A percentile compares a stretch with the other conserved stretches of the same genome.
These are phyloP conservation scores for Cladorrhinum sp. DNA, from an alignment of 2,329 filamentous ascomycete species.

Conservation along the genomic window DNA sequence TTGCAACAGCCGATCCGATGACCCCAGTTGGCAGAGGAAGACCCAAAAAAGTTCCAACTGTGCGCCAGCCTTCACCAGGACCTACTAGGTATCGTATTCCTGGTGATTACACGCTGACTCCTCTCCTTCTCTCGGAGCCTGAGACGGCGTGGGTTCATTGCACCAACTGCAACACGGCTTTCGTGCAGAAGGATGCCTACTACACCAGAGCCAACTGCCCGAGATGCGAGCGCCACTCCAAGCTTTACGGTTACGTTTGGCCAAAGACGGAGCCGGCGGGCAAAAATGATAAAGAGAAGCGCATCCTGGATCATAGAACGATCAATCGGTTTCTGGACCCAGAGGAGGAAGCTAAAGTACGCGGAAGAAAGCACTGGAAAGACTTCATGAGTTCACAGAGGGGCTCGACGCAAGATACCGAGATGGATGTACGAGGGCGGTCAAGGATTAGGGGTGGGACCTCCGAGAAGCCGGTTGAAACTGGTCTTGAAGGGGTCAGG, in stretches of 20 bases:
- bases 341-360: constrained; percentile 60
- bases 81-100: constrained; percentile 50
- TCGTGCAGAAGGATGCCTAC: constrained; percentile 87
- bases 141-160: constrained; percentile 85
- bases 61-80: background rate
- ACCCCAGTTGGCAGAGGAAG: constrained; percentile 2
- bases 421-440: constrained; percentile 6
- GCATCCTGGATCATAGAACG: constrained; percentile 78
- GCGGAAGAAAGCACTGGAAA: constrained; percentile 38
- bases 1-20: background rate
- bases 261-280: constrained; percentile 87
- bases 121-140: constrained; percentile 70
- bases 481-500: constrained; percentile 13
- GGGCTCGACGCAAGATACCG: constrained; percentile 4
- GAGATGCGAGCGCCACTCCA: constrained; percentile 91
- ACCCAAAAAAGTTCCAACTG: background rate
- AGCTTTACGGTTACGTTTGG: constrained; percentile 93
- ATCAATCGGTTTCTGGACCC: constrained; percentile 79
- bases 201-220: constrained; percentile 82
- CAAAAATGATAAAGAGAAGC: constrained; percentile 66
- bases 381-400: constrained; percentile 7
- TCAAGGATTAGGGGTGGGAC: background rate
- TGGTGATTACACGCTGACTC: constrained; percentile 81
- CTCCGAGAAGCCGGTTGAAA: background rate
- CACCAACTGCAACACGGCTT: constrained; percentile 74